Conservation (phyloP, 306 rosid species). For the Cicer judaicum region DNA sequence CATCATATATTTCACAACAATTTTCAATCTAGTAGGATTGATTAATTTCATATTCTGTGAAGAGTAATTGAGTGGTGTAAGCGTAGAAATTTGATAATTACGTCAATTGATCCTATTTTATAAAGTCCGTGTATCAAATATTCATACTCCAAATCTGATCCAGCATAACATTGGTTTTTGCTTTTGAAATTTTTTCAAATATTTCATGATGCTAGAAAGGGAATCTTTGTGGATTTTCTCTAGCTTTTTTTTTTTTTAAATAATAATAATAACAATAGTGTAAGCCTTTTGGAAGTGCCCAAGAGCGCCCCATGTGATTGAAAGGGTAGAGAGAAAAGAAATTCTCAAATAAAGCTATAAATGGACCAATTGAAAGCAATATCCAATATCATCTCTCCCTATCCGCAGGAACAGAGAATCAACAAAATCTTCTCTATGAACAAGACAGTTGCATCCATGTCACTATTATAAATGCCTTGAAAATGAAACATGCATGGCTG, state of each 20-base stretch:
- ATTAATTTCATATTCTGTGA: not conserved
- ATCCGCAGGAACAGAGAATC: slow-evolving; percentile 65
- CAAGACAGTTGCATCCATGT: slow-evolving; percentile 56
- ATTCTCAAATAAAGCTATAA: slow-evolving; percentile 28
- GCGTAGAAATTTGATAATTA: not conserved
- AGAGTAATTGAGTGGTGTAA: not conserved
- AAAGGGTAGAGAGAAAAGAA: slow-evolving; percentile 40
- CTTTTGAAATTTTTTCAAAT: not conserved
- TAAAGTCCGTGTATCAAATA: not conserved
- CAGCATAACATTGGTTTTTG: slow-evolving; percentile 27
- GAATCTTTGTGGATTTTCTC: slow-evolving; percentile 43
- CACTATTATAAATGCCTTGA: slow-evolving; percentile 48
- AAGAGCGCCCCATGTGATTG: slow-evolving; percentile 50
- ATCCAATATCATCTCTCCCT: slow-evolving; percentile 57
- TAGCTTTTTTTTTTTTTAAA: not conserved
- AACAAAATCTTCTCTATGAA: slow-evolving; percentile 63
- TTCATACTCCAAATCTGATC: slow-evolving; percentile 9
- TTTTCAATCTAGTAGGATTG: not conserved
- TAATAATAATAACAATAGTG: not conserved
- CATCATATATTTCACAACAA: not conserved
- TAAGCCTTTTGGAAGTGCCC: slow-evolving; percentile 10
- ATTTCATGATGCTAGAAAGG: not conserved
- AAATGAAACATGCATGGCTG: slow-evolving; percentile 43
- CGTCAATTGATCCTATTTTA: not conserved
- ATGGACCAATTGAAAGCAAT: slow-evolving; percentile 66